phyloP scores from a whole-genome alignment of 2,329 filamentous ascomycete species.

The Aspergillus proliferans region DNA sequence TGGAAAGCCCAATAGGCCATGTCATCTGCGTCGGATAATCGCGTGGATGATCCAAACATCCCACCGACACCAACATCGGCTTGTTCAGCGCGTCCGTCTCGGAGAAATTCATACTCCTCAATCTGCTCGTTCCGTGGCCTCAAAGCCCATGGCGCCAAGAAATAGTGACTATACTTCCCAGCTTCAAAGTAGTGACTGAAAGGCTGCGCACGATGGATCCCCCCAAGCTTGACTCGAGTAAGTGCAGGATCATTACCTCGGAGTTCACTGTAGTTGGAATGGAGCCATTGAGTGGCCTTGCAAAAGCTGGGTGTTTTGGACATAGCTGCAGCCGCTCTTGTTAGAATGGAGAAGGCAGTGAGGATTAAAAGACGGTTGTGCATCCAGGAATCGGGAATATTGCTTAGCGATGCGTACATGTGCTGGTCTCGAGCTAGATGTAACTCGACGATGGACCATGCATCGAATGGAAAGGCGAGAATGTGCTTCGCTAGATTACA shows the following conservation, averaged over 20 bases:
- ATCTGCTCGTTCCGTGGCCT: not conserved
- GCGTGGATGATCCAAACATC: not conserved
- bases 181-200: conserved; percentile 36
- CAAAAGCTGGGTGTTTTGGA: conserved; percentile 21
- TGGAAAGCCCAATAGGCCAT: not conserved
- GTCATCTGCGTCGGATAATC: not conserved
- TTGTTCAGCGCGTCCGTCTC: not conserved
- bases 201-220: conserved; percentile 39
- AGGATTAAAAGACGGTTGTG: conserved; percentile 32
- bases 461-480: conserved; percentile 42
- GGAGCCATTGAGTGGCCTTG: conserved; percentile 31
- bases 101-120: not conserved
- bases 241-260: conserved; percentile 1
- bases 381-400: conserved; percentile 21
- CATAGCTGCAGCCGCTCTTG: conserved; percentile 33
- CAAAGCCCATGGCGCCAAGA: not conserved
- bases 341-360: conserved; percentile 25
- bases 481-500: conserved; percentile 44
- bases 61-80: not conserved
- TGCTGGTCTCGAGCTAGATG: conserved; percentile 33
- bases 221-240: conserved; percentile 33
- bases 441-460: conserved; percentile 38
- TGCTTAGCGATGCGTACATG: conserved; percentile 25
- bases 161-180: not conserved
- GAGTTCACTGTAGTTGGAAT: conserved; percentile 6